Conservation (phyloP, 345 rosid species). For the Rhizophora apiculata region DNA sequence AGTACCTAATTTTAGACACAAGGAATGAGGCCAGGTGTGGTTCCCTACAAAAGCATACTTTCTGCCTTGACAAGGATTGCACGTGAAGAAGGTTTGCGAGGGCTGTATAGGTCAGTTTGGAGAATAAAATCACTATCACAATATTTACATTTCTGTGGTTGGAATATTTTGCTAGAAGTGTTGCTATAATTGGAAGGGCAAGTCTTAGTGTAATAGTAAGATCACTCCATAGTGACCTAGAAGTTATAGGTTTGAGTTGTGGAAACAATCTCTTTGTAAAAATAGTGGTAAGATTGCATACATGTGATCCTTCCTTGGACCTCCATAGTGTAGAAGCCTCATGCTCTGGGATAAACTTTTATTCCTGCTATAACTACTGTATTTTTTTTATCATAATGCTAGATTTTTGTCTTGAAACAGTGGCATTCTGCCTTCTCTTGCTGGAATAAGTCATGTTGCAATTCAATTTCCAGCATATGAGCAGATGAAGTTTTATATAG, state of each 20-base stretch:
- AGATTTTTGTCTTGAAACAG: slow-evolving; percentile 47
- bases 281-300: too few relatives aligned
- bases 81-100: slow-evolving; percentile 83
- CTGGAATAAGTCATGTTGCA: slow-evolving; percentile 90
- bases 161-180: slow-evolving; percentile 6
- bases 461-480: slow-evolving; percentile 96
- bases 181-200: neutral
- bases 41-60: slow-evolving; percentile 71
- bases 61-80: slow-evolving; percentile 79
- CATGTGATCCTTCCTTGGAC: too few relatives aligned
- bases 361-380: too few relatives aligned
- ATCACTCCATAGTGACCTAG: too few relatives aligned
- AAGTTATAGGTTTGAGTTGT: too few relatives aligned
- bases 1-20: slow-evolving; percentile 34
- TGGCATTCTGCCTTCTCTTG: slow-evolving; percentile 88
- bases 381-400: slow-evolving; percentile 2
- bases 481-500: slow-evolving; percentile 77
- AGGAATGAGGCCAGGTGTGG: slow-evolving; percentile 66
- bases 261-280: too few relatives aligned
- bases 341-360: neutral
- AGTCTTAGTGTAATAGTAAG: too few relatives aligned
- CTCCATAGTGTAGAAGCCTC: too few relatives aligned
- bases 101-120: slow-evolving; percentile 74
- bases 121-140: neutral
- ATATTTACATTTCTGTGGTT: neutral